Percentiles rank a stretch among this genome's conserved stretches.
phyloP scores from a whole-genome alignment of 768 basidiomycete genomes.

The Rhodotorula paludigena region DNA sequence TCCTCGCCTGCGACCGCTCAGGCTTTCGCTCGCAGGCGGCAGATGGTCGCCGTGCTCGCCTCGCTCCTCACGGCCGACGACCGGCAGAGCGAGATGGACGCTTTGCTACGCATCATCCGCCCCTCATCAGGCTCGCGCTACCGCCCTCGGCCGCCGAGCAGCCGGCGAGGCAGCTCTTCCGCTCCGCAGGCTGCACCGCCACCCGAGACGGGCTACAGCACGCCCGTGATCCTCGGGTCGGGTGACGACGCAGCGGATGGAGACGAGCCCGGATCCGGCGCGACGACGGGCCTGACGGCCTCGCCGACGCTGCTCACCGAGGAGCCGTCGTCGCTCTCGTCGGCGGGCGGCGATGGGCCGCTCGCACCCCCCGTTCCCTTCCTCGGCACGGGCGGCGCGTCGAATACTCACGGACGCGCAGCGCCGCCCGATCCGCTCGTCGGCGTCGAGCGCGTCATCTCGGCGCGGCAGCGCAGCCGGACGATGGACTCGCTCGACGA shows the following conservation, averaged over 20 bases:
- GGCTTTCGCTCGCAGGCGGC: slow-evolving; percentile 25
- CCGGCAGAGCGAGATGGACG: slow-evolving; percentile 31
- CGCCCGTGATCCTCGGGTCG: neutral
- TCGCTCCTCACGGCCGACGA: slow-evolving; percentile 26
- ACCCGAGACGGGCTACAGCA: neutral
- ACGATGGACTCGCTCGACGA: slow-evolving; percentile 18
- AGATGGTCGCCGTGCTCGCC: slow-evolving; percentile 30
- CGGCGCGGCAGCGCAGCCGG: slow-evolving; percentile 2
- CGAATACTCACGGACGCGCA: too few relatives aligned
- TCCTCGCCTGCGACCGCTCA: slow-evolving; percentile 6
- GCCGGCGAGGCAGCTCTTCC: too few relatives aligned
- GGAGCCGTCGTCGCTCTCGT: neutral
- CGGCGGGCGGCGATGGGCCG: neutral
- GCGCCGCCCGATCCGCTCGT: neutral
- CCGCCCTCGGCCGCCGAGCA: neutral
- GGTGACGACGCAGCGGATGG: neutral
- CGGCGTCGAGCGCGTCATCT: neutral
- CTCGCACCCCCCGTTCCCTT: neutral
- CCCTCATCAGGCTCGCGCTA: neutral
- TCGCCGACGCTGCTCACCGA: neutral
- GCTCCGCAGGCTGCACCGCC: too few relatives aligned
- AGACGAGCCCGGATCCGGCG: neutral
- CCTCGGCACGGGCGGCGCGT: too few relatives aligned
- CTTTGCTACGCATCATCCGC: slow-evolving; percentile 8
- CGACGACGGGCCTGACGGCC: neutral